Evolutionary conservation across 345 rosid species (phyloP).

Genomic region (Melaleuca alternifolia): DNA sequence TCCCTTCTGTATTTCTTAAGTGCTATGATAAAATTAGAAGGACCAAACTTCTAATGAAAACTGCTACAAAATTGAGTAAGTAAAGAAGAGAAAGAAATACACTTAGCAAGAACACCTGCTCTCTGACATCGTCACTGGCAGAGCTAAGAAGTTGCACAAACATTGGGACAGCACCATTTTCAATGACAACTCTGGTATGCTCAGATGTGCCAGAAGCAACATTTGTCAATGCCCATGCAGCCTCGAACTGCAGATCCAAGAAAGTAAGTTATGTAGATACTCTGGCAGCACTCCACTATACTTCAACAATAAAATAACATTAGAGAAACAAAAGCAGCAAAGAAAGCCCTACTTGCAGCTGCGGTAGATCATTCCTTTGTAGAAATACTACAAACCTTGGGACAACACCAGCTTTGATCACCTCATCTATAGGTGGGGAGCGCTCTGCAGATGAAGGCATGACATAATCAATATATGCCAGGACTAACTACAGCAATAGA

Average conservation of each 20-base stretch:
- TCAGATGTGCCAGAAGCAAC: conserved; percentile 88
- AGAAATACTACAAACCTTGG: conserved; percentile 80
- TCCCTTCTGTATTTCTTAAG: neutral
- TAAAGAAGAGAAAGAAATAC: neutral
- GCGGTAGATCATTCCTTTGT: conserved; percentile 64
- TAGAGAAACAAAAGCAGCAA: neutral
- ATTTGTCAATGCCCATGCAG: conserved; percentile 91
- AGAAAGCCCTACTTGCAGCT: conserved; percentile 42
- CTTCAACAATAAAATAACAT: neutral
- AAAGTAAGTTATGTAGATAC: neutral
- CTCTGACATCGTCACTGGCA: conserved; percentile 79
- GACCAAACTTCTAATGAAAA: neutral
- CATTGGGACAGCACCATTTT: conserved; percentile 70
- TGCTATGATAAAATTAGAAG: neutral
- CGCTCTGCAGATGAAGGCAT: conserved; percentile 31
- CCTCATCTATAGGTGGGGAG: conserved; percentile 86
- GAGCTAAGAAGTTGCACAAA: conserved; percentile 76
- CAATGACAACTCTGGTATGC: conserved; percentile 74
- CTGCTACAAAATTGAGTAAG: neutral
- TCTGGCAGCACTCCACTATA: neutral
- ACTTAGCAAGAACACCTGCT: conserved; percentile 40
- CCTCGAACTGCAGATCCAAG: conserved; percentile 53
- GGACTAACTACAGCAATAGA: neutral
- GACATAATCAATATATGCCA: neutral
- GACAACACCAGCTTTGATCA: conserved; percentile 68